Evolutionary conservation across 2,329 filamentous ascomycete species (phyloP).

Genomic region (Phialophora chinensis): DNA sequence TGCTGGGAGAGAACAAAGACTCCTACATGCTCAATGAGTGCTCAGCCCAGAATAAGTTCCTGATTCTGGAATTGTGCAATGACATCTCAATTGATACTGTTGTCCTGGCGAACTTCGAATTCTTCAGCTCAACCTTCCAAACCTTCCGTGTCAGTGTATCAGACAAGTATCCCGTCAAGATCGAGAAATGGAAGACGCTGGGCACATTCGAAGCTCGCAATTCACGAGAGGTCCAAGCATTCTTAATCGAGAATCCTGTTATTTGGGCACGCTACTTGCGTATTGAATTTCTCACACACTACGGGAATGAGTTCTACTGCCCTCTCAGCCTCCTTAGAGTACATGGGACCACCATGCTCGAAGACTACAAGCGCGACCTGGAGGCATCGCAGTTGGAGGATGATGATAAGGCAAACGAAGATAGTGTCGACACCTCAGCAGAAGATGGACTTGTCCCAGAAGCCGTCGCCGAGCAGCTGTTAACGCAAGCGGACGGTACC

Average conservation of each 20-base stretch:
- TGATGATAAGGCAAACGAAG: conserved; percentile 45
- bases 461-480: conserved; percentile 36
- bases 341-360: conserved; percentile 91
- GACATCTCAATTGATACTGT: conserved; percentile 87
- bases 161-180: conserved; percentile 90
- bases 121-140: conserved; percentile 96
- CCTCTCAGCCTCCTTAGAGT: conserved; percentile 88
- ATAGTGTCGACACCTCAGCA: conserved; percentile 35
- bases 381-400: conserved; percentile 66
- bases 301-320: conserved; percentile 96
- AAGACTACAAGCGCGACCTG: conserved; percentile 88
- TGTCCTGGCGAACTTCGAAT: conserved; percentile 98
- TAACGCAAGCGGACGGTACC: conserved; percentile 29
- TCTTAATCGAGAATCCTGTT: conserved; percentile 88
- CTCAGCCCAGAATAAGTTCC: conserved; percentile 82
- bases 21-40: conserved; percentile 98
- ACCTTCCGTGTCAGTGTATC: conserved; percentile 91
- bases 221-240: conserved; percentile 90
- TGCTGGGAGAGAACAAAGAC: conserved; percentile 96
- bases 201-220: conserved; percentile 92
- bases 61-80: conserved; percentile 93
- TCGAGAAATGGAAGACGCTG: conserved; percentile 87
- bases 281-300: conserved; percentile 90
- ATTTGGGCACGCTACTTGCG: conserved; percentile 95
- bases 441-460: conserved; percentile 27